Conservation (phyloP, 2,329 filamentous ascomycete genomes). For the Scleromitrula shiraiana region DNA sequence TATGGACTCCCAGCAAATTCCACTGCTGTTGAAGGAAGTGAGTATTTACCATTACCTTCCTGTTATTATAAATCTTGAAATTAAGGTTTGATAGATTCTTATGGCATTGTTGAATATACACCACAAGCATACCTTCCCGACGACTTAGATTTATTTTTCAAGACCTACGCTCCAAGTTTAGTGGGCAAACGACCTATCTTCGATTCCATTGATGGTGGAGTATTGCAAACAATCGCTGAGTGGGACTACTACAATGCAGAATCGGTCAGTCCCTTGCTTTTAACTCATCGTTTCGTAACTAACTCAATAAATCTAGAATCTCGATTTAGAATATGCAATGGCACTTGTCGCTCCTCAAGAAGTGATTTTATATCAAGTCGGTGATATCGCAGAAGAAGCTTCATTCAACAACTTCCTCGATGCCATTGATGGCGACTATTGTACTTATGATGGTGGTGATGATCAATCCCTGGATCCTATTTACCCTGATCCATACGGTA, state of each 20-base stretch:
- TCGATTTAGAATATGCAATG: conserved; percentile 49
- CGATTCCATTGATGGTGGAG: conserved; percentile 40
- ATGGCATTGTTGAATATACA: conserved; percentile 41
- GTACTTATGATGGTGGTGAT: conserved; percentile 31
- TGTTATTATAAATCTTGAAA: not conserved
- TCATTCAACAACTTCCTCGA: conserved; percentile 26
- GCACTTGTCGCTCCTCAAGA: conserved; percentile 44
- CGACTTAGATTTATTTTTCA: conserved; percentile 42
- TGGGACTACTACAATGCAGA: conserved; percentile 38
- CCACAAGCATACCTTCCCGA: conserved; percentile 43
- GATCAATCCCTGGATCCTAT: conserved; percentile 30
- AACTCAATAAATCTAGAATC: conserved; percentile 23
- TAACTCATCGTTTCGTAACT: not conserved
- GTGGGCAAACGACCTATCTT: conserved; percentile 38
- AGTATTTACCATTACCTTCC: not conserved
- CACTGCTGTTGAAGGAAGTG: conserved; percentile 16
- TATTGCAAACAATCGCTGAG: conserved; percentile 34
- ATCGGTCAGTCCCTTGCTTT: conserved; percentile 26
- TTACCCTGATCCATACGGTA: conserved; percentile 27
- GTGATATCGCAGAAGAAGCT: conserved; percentile 23
- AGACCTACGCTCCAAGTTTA: conserved; percentile 35
- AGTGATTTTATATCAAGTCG: conserved; percentile 32
- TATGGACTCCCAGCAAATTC: conserved; percentile 37
- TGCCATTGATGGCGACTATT: conserved; percentile 36
- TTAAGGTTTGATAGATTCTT: conserved; percentile 31